Base-by-base conservation (phyloP, 1,139 yeast species). In the Kodamaea sp. region DNA sequence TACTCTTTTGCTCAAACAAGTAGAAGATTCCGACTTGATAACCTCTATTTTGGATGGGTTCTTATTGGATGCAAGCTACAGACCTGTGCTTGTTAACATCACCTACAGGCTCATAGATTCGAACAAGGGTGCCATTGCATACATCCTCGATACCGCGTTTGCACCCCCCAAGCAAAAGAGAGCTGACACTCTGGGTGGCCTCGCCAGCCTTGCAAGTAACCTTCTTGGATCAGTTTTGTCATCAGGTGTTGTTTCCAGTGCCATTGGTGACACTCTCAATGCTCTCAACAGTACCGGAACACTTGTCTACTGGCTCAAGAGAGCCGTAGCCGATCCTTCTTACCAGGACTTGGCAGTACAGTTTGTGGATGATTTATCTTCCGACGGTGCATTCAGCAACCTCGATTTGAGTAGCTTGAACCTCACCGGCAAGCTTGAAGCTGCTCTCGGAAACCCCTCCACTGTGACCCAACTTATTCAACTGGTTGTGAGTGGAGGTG, bases 281-380 rank as follows among this genome's bases (percentile, higher is more conserved):
- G 70, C 74, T 4, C 60, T 70, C 38, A 70, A 70, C 50, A 66
- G 68, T 39, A 68, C 76, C 7, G 72, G 70, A 7, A 52, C 70
- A 34, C 61, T 61, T n/a, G 66, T 64, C 15, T 65, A 68, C 46
- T 53, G 61, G 5, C 50, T 66, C 19, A 67, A 70, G 47, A 44
- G 62, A 30, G 57, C 67, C 42, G 43, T 70, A 29, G 59, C 68
- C 8, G 55, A 61, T 38, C 65, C 61, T 31, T 49, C 57, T 4
- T 70, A 70, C 47, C 52, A 63, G 20, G 65, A 67, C 44, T 51
- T 68, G 63, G 66, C 73, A 2, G 68, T 54, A 3, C 46, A 44
- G 7, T 51, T 67, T 15, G 42, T 56, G 16, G 34, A 44, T 13
- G 67, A 64, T 36, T 42, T 66, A 24, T 27, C 50, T 12, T 35